These are phyloP conservation scores for Lepidium campestre DNA, from an alignment of 441 rosid species.

Conservation along the genomic window DNA sequence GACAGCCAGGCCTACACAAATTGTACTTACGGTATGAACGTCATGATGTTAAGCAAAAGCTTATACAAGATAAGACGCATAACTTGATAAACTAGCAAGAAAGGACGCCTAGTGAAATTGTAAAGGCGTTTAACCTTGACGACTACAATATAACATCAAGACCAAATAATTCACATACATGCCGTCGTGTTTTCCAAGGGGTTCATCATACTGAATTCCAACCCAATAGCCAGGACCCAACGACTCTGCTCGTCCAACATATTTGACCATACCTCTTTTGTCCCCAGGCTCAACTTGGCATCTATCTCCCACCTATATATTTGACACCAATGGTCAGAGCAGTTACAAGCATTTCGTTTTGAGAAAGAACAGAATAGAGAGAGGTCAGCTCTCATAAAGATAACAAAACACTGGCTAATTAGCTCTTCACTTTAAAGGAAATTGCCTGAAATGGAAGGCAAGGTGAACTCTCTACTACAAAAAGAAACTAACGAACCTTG, in stretches of 20 bases:
- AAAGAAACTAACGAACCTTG: slow-evolving; percentile 47
- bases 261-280: slow-evolving; percentile 89
- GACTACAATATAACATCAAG: background rate
- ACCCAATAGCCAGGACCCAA: slow-evolving; percentile 91
- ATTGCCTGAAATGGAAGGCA: background rate
- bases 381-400: slow-evolving; percentile 4
- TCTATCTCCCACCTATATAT: slow-evolving; percentile 74
- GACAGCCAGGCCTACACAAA: background rate
- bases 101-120: background rate
- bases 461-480: background rate
- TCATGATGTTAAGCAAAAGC: background rate
- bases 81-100: background rate
- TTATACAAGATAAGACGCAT: background rate
- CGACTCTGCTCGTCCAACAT: slow-evolving; percentile 77
- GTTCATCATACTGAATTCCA: slow-evolving; percentile 93
- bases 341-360: background rate
- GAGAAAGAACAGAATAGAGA: background rate
- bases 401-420: background rate
- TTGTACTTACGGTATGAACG: background rate
- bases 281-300: slow-evolving; percentile 95
- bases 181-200: slow-evolving; percentile 95
- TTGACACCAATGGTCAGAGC: background rate
- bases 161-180: slow-evolving; percentile 42
- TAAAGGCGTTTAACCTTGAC: background rate
- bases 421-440: slow-evolving; percentile 1